Conservation (phyloP, 768 basidiomycete genomes). For the Mycena venus region DNA sequence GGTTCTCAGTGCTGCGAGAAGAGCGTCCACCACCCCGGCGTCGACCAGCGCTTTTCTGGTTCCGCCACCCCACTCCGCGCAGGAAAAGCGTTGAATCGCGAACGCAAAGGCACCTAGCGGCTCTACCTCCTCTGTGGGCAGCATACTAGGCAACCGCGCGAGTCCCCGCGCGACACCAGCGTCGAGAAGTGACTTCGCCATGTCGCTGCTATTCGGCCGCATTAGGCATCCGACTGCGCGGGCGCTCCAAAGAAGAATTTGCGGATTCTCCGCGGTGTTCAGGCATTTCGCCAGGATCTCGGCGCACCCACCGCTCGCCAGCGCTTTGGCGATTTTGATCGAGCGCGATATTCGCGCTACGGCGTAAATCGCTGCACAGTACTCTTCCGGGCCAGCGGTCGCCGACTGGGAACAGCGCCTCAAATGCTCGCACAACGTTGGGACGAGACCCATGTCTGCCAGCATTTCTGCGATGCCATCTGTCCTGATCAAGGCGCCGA, state of each 20-base stretch:
- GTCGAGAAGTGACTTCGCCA: slow-evolving; percentile 38
- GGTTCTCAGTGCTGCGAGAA: slow-evolving; percentile 41
- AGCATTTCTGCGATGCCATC: slow-evolving; percentile 40
- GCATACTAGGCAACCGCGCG: slow-evolving; percentile 39
- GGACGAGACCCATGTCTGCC: slow-evolving; percentile 27
- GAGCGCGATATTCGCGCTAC: slow-evolving; percentile 41
- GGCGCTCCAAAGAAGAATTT: slow-evolving; percentile 37
- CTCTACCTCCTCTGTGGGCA: slow-evolving; percentile 38
- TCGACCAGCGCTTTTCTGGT: slow-evolving; percentile 41
- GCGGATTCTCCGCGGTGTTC: slow-evolving; percentile 31
- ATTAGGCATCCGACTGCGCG: slow-evolving; percentile 42
- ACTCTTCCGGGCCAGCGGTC: slow-evolving; percentile 32
- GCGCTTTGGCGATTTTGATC: slow-evolving; percentile 40
- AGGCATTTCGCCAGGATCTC: slow-evolving; percentile 35
- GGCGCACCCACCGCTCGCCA: slow-evolving; percentile 36
- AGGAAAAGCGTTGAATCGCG: slow-evolving; percentile 41
- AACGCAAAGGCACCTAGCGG: slow-evolving; percentile 43
- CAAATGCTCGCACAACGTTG: slow-evolving; percentile 35
- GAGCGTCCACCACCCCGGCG: slow-evolving; percentile 42
- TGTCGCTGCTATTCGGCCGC: slow-evolving; percentile 43
- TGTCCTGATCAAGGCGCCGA: slow-evolving; percentile 36
- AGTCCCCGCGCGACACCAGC: slow-evolving; percentile 40
- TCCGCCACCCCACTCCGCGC: slow-evolving; percentile 43
- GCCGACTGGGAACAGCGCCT: slow-evolving; percentile 23
- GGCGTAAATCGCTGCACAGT: slow-evolving; percentile 35